Conservation (phyloP, 1,139 yeast genomes). For the Taphrina pruni region DNA sequence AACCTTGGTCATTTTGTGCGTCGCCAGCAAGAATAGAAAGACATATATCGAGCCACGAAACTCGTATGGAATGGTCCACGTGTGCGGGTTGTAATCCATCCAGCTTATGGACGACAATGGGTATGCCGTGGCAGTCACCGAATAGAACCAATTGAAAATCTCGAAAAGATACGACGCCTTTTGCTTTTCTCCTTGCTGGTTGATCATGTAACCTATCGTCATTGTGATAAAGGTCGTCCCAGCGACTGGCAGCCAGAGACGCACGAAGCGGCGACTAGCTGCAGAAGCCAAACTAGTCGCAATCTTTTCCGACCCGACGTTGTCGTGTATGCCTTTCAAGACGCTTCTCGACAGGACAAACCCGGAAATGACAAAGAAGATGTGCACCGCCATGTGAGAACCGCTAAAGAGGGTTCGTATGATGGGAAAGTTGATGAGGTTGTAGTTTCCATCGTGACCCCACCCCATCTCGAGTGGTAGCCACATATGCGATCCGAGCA, state of each 20-base stretch:
- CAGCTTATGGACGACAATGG: constrained; percentile 10
- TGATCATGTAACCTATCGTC: constrained; percentile 24
- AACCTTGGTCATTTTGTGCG: not conserved
- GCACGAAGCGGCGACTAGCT: constrained; percentile 18
- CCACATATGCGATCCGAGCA: constrained; percentile 22
- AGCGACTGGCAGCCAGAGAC: constrained; percentile 29
- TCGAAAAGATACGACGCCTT: constrained; percentile 9
- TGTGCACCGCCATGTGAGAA: constrained; percentile 28
- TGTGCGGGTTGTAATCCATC: constrained; percentile 26
- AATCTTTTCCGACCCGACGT: constrained; percentile 10
- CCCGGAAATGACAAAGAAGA: constrained; percentile 37
- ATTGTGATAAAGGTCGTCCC: constrained; percentile 30
- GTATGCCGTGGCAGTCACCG: constrained; percentile 1
- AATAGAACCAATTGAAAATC: not conserved
- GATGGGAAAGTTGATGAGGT: constrained; percentile 20
- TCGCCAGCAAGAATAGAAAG: constrained; percentile 17
- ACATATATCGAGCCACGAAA: constrained; percentile 33
- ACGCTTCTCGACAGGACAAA: constrained; percentile 16
- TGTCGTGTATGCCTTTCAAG: constrained; percentile 11
- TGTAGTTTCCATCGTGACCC: constrained; percentile 24
- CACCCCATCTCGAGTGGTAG: constrained; percentile 28
- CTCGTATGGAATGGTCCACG: constrained; percentile 37
- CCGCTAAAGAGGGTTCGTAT: constrained; percentile 26
- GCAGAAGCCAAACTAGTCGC: constrained; percentile 20
- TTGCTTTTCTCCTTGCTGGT: constrained; percentile 6